phyloP scores from a whole-genome alignment of 1,284 basidiomycete species.

The Cystobasidium slooffiae region DNA sequence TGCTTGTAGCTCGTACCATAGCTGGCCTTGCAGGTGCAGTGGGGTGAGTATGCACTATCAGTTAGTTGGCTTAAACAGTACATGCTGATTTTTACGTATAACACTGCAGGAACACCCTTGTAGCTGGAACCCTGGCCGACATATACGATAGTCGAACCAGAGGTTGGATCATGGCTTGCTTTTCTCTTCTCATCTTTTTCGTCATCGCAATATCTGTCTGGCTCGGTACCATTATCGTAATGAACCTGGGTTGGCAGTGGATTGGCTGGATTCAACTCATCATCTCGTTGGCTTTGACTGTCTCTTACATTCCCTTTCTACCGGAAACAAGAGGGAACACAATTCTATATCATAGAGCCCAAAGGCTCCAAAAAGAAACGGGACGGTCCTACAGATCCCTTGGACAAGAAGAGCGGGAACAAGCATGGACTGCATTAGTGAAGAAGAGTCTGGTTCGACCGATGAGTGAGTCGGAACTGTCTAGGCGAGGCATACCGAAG shows the following conservation, averaged over 20 bases:
- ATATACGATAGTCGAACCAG: conserved; percentile 28
- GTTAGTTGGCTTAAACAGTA: neutral
- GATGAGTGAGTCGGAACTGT: conserved; percentile 33
- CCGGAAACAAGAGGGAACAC: conserved; percentile 40
- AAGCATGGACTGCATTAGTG: conserved; percentile 49
- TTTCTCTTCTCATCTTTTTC: conserved; percentile 46
- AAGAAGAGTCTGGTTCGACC: conserved; percentile 52
- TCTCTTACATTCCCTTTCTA: conserved; percentile 27
- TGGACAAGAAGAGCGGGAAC: conserved; percentile 50
- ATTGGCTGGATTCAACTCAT: conserved; percentile 51
- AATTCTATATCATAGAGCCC: conserved; percentile 25
- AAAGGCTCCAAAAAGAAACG: conserved; percentile 42
- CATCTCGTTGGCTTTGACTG: neutral
- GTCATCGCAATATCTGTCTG: conserved; percentile 53
- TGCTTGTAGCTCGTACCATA: conserved; percentile 52
- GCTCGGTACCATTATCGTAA: conserved; percentile 25
- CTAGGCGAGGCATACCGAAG: neutral
- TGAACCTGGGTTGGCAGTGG: conserved; percentile 52
- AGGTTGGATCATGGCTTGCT: conserved; percentile 51
- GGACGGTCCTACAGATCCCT: conserved; percentile 51
- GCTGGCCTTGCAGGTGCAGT: conserved; percentile 52
- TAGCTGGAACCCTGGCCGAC: conserved; percentile 52
- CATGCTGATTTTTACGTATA: too few species aligned
- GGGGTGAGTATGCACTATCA: conserved; percentile 40
- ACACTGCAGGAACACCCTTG: conserved; percentile 49